Percentiles rank a stretch among this genome's conserved stretches.
phyloP scores from a whole-genome alignment of 2,329 filamentous ascomycete genomes.

The Botrytis elliptica region DNA sequence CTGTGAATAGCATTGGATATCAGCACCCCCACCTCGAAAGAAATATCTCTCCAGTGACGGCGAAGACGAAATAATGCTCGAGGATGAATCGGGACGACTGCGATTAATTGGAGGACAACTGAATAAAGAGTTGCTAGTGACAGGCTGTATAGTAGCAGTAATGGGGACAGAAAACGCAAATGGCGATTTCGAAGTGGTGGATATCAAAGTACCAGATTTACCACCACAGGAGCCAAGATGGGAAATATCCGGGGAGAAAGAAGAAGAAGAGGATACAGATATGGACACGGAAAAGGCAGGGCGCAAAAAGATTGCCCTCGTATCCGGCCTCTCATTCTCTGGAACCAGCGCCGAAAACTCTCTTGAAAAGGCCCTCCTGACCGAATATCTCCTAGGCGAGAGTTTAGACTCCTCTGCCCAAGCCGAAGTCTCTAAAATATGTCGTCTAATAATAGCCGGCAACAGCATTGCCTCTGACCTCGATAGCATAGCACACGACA shows the following conservation, averaged over 20 bases:
- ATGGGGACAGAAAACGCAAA: slow-evolving; percentile 91
- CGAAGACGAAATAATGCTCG: slow-evolving; percentile 75
- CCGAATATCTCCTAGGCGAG: slow-evolving; percentile 88
- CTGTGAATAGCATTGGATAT: slow-evolving; percentile 76
- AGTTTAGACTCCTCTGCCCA: slow-evolving; percentile 61
- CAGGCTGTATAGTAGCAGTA: slow-evolving; percentile 90
- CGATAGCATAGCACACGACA: slow-evolving; percentile 35
- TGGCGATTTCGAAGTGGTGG: slow-evolving; percentile 89
- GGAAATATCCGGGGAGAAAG: slow-evolving; percentile 59
- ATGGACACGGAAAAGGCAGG: slow-evolving; percentile 56
- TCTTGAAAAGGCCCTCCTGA: slow-evolving; percentile 71
- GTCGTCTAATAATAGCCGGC: slow-evolving; percentile 84
- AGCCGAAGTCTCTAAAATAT: slow-evolving; percentile 63
- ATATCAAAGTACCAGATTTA: slow-evolving; percentile 84
- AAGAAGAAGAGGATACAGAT: slow-evolving; percentile 50
- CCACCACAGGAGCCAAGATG: slow-evolving; percentile 79
- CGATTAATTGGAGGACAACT: slow-evolving; percentile 72
- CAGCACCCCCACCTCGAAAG: slow-evolving; percentile 71
- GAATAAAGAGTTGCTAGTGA: slow-evolving; percentile 71
- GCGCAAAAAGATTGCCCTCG: slow-evolving; percentile 69
- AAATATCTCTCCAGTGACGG: slow-evolving; percentile 68
- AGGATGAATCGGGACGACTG: slow-evolving; percentile 92
- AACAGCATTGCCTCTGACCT: slow-evolving; percentile 64
- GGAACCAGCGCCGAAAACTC: slow-evolving; percentile 70
- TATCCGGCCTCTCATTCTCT: slow-evolving; percentile 84